phyloP scores from a whole-genome alignment of 345 rosid genomes.

The Mercurialis annua region DNA sequence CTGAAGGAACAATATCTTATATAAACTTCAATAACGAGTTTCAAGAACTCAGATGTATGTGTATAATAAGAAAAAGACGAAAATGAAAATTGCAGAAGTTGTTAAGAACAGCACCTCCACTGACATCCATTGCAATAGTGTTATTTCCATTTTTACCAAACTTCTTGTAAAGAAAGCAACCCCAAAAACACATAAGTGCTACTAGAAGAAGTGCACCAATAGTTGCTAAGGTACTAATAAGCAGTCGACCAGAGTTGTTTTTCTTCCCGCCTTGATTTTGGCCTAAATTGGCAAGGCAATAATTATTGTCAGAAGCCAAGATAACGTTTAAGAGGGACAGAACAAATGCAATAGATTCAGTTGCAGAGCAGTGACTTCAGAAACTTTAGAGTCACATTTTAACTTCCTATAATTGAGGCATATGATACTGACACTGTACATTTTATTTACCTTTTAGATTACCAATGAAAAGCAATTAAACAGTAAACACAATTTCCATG shows the following conservation, averaged over 20 bases:
- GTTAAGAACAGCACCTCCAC: slow-evolving; percentile 63
- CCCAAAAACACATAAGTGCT: slow-evolving; percentile 99
- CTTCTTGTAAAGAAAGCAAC: slow-evolving; percentile 96
- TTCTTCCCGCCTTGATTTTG: slow-evolving; percentile 62
- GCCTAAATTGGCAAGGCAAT: slow-evolving; percentile 38
- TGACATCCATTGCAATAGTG: slow-evolving; percentile 78
- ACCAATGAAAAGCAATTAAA: no score
- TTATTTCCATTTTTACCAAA: slow-evolving; percentile 74
- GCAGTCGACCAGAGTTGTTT: slow-evolving; percentile 66
- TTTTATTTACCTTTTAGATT: neutral
- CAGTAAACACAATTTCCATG: neutral
- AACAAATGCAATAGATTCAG: slow-evolving; percentile 1
- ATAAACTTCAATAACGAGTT: slow-evolving; percentile 9
- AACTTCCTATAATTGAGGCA: neutral
- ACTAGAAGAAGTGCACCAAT: slow-evolving; percentile 94
- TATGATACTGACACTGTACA: neutral
- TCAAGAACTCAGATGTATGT: slow-evolving; percentile 4
- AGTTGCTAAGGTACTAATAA: slow-evolving; percentile 92
- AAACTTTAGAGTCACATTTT: slow-evolving; percentile 4
- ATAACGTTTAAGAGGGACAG: neutral
- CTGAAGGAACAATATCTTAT: slow-evolving; percentile 41
- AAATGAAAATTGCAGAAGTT: slow-evolving; percentile 19
- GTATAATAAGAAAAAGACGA: neutral
- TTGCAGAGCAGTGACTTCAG: neutral
- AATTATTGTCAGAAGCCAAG: slow-evolving; percentile 12